Conservation (phyloP, 2,329 filamentous ascomycete genomes). For the Colletotrichum sp. region DNA sequence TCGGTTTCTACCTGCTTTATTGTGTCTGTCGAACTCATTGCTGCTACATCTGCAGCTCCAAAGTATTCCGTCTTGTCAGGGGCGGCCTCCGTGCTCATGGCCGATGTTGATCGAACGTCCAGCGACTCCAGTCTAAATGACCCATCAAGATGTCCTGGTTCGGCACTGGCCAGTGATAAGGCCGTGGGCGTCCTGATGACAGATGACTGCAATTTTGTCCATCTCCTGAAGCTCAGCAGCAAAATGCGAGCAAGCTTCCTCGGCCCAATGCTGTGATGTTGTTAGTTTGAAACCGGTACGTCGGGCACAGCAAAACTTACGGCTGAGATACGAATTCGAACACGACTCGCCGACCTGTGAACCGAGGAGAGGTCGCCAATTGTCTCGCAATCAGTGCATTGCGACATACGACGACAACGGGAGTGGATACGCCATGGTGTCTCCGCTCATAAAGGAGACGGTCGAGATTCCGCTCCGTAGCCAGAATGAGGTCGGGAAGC, state of each 20-base stretch:
- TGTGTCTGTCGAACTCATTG: neutral
- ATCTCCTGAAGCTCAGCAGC: conserved; percentile 28
- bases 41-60: neutral
- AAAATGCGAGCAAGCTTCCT: conserved; percentile 40
- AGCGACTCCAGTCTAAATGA: neutral
- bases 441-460: neutral
- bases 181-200: neutral
- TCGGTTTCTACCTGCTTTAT: neutral
- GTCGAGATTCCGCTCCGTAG: conserved; percentile 16
- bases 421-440: neutral
- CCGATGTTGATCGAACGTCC: neutral
- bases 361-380: conserved; percentile 22
- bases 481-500: conserved; percentile 31
- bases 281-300: neutral
- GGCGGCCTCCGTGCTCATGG: neutral
- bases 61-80: neutral
- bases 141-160: neutral
- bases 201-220: conserved; percentile 20
- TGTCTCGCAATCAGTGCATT: conserved; percentile 33
- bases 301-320: conserved; percentile 24
- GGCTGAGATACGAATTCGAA: conserved; percentile 44
- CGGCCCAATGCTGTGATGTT: conserved; percentile 33
- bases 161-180: neutral
- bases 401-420: conserved; percentile 35
- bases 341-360: conserved; percentile 25